Base-by-base conservation (phyloP, 2,329 filamentous ascomycete species). In the Magnaporthales sp. region DNA sequence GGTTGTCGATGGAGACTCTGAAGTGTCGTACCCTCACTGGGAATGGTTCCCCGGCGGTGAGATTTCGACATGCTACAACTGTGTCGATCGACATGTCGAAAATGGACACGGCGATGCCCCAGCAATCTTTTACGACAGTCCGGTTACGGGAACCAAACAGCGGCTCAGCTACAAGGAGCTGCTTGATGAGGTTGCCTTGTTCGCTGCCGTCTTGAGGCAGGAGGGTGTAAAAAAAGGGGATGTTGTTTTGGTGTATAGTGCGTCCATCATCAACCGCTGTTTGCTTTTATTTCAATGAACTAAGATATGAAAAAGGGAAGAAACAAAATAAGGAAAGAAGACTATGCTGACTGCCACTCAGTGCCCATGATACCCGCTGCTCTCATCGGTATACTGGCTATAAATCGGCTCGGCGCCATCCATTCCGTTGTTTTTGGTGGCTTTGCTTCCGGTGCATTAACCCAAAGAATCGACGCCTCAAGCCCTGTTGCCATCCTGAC, bases 291-390 rank as follows among this genome's bases (percentile, higher is more conserved):
- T 51, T 19, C 19, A 2, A n/a, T 7, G 19, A 31, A 19, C n/a
- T 51, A 15, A 8, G 9, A 13, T n/a, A n/a, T 15, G 19, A 19
- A 19, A 46, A 15, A 15, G 13, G 15, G 13, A 46, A 3, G n/a
- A n/a, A n/a, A n/a, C n/a, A n/a, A 46, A 4, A 10, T 13, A 46
- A 46, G 32, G n/a, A n/a, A 51, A 8, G 63, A 26, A n/a, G 1
- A 8, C 19, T 24, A 51, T 11, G 29, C 26, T 29, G 38, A 22
- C 24, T 19, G 5, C 27, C 4, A 61, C 2, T 1, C 69, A 92
- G 90, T 97, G 93, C 93, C 93, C 66, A 97, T 97, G 93, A 92
- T 97, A 60, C 93, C 94, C 0, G 89, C 92, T 0, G 91, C 93
- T 1, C 76, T 97, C n/a, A 87, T 96, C 69, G 93, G 91, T 10